phyloP scores from a whole-genome alignment of 345 rosid genomes.

The Boechera divaricarpa region DNA sequence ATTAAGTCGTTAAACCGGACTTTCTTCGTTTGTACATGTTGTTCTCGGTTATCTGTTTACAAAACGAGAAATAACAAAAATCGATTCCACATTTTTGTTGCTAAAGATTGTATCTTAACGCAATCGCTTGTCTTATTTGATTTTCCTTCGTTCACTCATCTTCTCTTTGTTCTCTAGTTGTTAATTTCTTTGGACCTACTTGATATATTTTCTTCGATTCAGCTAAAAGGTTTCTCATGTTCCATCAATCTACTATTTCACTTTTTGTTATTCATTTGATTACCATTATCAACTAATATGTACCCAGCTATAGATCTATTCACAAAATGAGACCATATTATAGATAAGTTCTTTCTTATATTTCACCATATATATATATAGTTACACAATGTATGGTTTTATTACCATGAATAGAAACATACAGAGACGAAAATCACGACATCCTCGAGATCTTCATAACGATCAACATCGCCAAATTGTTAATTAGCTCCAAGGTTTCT shows the following conservation, averaged over 20 bases:
- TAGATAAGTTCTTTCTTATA: neutral
- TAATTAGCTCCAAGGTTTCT: slow-evolving; percentile 39
- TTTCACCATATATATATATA: slow-evolving; percentile 24
- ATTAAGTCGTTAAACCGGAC: neutral
- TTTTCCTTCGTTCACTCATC: neutral
- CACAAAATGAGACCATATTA: neutral
- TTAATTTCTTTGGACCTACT: neutral
- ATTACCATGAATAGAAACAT: slow-evolving; percentile 40
- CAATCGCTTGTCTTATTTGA: neutral
- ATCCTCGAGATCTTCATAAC: neutral
- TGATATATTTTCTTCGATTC: neutral
- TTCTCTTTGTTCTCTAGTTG: neutral
- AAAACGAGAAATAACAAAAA: neutral
- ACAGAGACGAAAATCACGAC: slow-evolving; percentile 23
- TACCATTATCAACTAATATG: neutral
- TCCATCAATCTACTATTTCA: neutral
- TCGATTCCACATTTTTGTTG: neutral
- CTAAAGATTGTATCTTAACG: neutral
- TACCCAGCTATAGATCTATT: neutral
- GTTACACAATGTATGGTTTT: slow-evolving; percentile 31
- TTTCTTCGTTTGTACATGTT: neutral
- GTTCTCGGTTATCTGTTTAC: neutral
- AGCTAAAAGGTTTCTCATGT: neutral
- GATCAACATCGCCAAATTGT: slow-evolving; percentile 8
- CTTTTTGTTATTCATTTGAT: neutral